Evolutionary conservation across 495 filamentous ascomycete species (phyloP).

Genomic region (Usnea hakonensis): DNA sequence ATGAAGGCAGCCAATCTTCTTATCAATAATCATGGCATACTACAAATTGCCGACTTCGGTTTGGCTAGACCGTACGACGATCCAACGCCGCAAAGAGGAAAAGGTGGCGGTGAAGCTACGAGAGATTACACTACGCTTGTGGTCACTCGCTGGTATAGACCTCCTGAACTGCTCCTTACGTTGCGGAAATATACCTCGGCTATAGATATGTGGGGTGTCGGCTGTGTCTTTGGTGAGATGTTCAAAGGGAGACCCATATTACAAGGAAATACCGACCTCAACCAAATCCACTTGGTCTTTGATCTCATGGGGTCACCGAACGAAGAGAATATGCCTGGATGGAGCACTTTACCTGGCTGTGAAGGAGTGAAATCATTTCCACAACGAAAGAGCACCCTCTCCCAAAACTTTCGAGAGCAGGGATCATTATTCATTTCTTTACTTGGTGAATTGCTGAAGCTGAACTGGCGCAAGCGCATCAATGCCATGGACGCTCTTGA

Average conservation of each 20-base stretch:
- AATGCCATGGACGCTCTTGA: slow-evolving; percentile 92
- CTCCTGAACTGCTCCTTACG: slow-evolving; percentile 84
- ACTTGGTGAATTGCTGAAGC: slow-evolving; percentile 70
- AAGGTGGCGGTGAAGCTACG: slow-evolving; percentile 74
- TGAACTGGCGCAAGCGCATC: slow-evolving; percentile 80
- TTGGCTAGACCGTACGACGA: slow-evolving; percentile 92
- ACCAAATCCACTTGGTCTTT: slow-evolving; percentile 89
- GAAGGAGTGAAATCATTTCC: slow-evolving; percentile 63
- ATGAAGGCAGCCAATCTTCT: slow-evolving; percentile 99
- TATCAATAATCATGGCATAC: slow-evolving; percentile 87
- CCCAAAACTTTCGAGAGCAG: slow-evolving; percentile 60
- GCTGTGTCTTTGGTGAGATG: slow-evolving; percentile 98
- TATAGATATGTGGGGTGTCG: slow-evolving; percentile 97
- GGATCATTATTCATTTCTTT: slow-evolving; percentile 65
- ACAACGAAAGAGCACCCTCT: slow-evolving; percentile 56
- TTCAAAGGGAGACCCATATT: slow-evolving; percentile 89
- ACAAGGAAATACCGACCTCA: slow-evolving; percentile 75
- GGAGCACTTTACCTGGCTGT: slow-evolving; percentile 70
- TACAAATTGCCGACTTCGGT: slow-evolving; percentile 97
- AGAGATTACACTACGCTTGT: slow-evolving; percentile 92
- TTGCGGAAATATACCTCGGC: slow-evolving; percentile 86
- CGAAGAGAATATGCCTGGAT: slow-evolving; percentile 90
- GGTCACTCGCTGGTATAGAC: slow-evolving; percentile 94
- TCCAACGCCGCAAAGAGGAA: slow-evolving; percentile 64
- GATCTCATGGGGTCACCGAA: slow-evolving; percentile 87